Evolutionary conservation across 2,329 filamentous ascomycete genomes (phyloP), one percentile per base, ranked within the genome.

Genomic region (Podosphaera xanthii): DNA sequence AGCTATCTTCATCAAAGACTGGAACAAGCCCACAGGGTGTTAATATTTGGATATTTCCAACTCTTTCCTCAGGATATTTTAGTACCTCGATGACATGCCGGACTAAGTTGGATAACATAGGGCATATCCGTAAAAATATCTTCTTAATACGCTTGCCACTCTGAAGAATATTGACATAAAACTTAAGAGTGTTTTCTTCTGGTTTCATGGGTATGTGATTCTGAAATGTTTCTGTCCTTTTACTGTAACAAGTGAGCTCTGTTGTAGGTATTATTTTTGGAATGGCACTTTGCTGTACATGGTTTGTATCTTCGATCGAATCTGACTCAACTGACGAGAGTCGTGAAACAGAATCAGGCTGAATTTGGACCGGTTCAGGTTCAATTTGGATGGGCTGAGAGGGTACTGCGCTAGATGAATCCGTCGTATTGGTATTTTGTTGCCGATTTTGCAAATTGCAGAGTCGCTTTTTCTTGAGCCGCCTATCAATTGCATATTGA

Each of bases 161-260:
- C 8, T 61, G 61, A 30, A 69, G 48, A 40, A 69, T 61, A 52
- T 67, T 67, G 50, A 69, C 49, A 46, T 65, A 62, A 58, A 66
- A 68, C 9, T 57, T 55, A 22, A 30, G 33, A 10, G 40, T 14
- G n/a, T 4, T 22, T 38, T 40, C 35, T 12, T 38, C 36, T 12
- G 35, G 36, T 38, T 4, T 4, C 7, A 7, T 12, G 52, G 22
- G 10, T 36, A 40, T 12, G 10, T 40, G 31, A 30, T 10, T 40
- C 22, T 38, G 53, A 55, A 14, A 10, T 14, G 53, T 55, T 36
- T 55, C 22, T 14, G 53, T 14, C 12, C n/a, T 14, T n/a, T 22
- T 36, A 9, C 22, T 40, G 10, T 12, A 7, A 38, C 35, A 22
- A 22, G 22, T 22, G 22, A 22, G 22, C 22, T 22, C 40, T 22